Conservation (phyloP, 2,329 filamentous ascomycete genomes). For the Purpureocillium lavendulum region DNA sequence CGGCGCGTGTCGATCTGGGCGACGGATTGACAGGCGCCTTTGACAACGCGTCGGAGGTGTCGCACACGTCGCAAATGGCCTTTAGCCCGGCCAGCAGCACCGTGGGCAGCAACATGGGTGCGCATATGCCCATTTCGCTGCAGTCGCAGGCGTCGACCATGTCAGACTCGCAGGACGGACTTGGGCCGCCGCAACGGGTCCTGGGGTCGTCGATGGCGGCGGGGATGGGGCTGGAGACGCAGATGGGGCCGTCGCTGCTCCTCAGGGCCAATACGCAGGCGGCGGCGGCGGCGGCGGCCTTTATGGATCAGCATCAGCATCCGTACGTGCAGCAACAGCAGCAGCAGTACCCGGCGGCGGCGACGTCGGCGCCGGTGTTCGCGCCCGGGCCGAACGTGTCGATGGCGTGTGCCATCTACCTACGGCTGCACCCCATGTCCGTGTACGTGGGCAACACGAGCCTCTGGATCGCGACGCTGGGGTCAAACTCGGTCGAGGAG, state of each 20-base stretch:
- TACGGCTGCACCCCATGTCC: slow-evolving; percentile 61
- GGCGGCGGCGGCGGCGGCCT: no score
- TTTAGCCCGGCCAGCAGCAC: slow-evolving; percentile 12
- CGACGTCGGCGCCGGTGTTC: slow-evolving; percentile 4
- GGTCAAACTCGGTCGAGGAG: slow-evolving; percentile 48
- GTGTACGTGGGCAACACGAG: slow-evolving; percentile 38
- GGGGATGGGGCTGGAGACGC: slow-evolving; percentile 21
- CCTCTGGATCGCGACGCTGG: slow-evolving; percentile 61
- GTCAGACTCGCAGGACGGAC: slow-evolving; percentile 8
- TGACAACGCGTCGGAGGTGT: slow-evolving; percentile 14
- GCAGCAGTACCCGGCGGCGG: slow-evolving; percentile 16
- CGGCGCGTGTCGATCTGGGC: slow-evolving; percentile 10
- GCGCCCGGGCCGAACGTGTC: background rate
- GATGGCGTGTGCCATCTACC: slow-evolving; percentile 48
- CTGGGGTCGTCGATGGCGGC: slow-evolving; percentile 14
- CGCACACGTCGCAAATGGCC: slow-evolving; percentile 13
- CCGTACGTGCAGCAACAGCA: slow-evolving; percentile 19
- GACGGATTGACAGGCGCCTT: slow-evolving; percentile 14
- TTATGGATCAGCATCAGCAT: slow-evolving; percentile 23
- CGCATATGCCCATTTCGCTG: slow-evolving; percentile 13
- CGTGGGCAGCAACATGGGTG: slow-evolving; percentile 2
- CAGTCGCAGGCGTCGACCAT: slow-evolving; percentile 12
- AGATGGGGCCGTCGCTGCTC: slow-evolving; percentile 29
- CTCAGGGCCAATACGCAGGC: slow-evolving; percentile 26
- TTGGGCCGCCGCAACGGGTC: slow-evolving; percentile 14